Percentiles rank a stretch among this genome's conserved stretches.
Evolutionary conservation across 345 rosid genomes (phyloP).

Genomic region (Salix arbutifolia): DNA sequence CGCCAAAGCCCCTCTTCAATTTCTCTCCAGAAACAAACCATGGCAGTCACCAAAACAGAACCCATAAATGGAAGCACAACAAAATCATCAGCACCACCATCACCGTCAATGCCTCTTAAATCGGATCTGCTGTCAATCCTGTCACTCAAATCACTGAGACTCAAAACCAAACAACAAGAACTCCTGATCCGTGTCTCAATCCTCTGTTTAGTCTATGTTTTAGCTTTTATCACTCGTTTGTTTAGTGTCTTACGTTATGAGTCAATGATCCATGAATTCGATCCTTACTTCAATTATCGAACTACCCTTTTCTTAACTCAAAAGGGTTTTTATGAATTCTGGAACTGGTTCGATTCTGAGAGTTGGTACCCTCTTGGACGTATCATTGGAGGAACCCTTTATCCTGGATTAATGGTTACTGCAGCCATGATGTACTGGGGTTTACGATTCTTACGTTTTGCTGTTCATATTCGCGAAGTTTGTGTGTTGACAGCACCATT

Average conservation of each 20-base stretch:
- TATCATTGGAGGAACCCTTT: constrained; percentile 91
- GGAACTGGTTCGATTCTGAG: constrained; percentile 99
- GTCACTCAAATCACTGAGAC: constrained; percentile 49
- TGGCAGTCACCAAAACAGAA: not conserved
- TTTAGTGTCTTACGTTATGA: constrained; percentile 93
- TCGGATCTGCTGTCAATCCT: constrained; percentile 47
- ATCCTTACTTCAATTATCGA: constrained; percentile 93
- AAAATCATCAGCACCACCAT: not conserved
- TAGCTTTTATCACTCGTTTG: constrained; percentile 82
- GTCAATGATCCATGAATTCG: constrained; percentile 98
- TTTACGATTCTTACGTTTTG: constrained; percentile 60
- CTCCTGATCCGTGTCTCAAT: constrained; percentile 79
- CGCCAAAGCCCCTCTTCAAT: not conserved
- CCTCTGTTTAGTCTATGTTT: constrained; percentile 76
- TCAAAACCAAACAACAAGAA: constrained; percentile 91
- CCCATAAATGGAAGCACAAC: not conserved
- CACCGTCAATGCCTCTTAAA: not conserved
- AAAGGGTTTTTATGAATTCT: constrained; percentile 91
- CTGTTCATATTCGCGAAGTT: constrained; percentile 94
- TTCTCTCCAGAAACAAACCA: not conserved
- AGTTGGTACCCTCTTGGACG: constrained; percentile 99
- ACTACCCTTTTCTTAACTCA: constrained; percentile 74
- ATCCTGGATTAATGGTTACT: constrained; percentile 91
- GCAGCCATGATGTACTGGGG: constrained; percentile 78
- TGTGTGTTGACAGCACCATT: constrained; percentile 95